Evolutionary conservation across 108 stramenopile genomes (phyloP).

Genomic region (Skeletonema tropicum): DNA sequence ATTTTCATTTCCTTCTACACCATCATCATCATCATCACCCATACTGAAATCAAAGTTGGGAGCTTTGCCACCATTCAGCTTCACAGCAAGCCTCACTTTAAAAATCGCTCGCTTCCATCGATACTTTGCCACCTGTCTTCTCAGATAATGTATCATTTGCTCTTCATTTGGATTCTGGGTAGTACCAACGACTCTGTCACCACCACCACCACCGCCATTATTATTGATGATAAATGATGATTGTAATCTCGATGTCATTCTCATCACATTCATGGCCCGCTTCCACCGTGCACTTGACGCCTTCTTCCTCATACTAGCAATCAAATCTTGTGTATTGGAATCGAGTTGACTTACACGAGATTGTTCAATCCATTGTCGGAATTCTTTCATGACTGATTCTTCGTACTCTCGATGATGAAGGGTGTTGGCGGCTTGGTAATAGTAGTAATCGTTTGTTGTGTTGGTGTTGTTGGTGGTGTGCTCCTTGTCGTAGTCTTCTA

Average conservation of each 20-base stretch:
- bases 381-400: constrained; percentile 9
- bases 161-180: neutral
- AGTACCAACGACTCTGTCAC: neutral
- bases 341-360: constrained; percentile 18
- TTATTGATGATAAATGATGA: no score
- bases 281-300: neutral
- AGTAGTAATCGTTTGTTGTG: neutral
- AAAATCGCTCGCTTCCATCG: constrained; percentile 19
- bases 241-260: no score
- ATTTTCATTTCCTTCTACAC: constrained; percentile 4
- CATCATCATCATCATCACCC: neutral
- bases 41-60: constrained; percentile 12
- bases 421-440: neutral
- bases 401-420: constrained; percentile 11
- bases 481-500: constrained; percentile 4
- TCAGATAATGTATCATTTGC: constrained; percentile 21
- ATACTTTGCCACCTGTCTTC: constrained; percentile 17
- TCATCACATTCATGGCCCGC: neutral
- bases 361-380: constrained; percentile 20
- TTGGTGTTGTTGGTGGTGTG: no score
- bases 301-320: neutral
- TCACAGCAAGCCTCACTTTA: constrained; percentile 3
- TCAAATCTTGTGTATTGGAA: neutral
- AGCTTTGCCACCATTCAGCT: neutral
- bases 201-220: neutral